Evolutionary conservation across 2,329 filamentous ascomycete species (phyloP), one percentile per base, ranked within the genome.

Genomic region (Arthrobotrys pseudoclavata): DNA sequence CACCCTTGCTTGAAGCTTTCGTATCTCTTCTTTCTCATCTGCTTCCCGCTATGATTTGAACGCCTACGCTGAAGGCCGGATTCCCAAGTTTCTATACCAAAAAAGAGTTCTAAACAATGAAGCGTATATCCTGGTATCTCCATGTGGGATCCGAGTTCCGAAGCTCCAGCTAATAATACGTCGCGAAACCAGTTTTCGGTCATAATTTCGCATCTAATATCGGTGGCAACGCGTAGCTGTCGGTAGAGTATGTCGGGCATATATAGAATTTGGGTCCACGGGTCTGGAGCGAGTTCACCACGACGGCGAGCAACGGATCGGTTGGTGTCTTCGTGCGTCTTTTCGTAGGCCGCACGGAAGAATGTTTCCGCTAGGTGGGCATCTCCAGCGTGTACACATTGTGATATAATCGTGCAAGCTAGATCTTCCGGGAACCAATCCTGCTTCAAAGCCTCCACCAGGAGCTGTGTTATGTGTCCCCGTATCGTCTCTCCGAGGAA

Each of bases 371-470:
- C 74, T 26, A 77, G 42, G 13, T 42, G 5, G 37, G 22, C 29
- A 22, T 77, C 74, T 26, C 67, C 67, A 13, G 61, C 74, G 45
- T 77, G 34, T 9, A 57, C 74, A n/a, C 74, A 67, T 53, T 77
- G 74, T 2, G 74, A 61, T 29, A 77, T 77, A 37, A 77, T 50
- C 4, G 74, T 77, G 12, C 67, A 42, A 12, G 67, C 67, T 1
- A 77, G 45, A 63, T 77, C 74, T 12, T 70, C 20, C 4, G 74
- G 74, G 26, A 77, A 77, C 74, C 74, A 77, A 9, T 77, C 67
- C n/a, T 77, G 60, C 22, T 53, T 34, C 24, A 77, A 20, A 24
- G 74, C 67, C 26, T 77, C 66, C 15, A 68, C 69, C n/a, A 77
- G 45, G 5, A 77, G 37, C 31, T 77, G 74, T 18, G 45, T 67